Base-by-base conservation (phyloP, 345 rosid species). In the Heritiera fomes region DNA sequence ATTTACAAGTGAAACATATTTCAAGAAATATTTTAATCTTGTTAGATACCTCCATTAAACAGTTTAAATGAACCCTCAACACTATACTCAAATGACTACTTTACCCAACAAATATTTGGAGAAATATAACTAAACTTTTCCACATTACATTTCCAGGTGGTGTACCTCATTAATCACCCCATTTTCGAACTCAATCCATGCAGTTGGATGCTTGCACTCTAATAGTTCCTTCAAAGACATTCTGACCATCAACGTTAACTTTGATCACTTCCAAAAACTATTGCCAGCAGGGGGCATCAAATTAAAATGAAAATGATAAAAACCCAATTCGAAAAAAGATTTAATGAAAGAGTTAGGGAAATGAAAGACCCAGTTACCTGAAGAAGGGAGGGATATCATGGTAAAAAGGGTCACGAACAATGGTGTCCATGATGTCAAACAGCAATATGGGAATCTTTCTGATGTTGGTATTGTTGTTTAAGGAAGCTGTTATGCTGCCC, bases 391-490 rank as follows among this genome's bases (percentile, higher is more conserved):
- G 96, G 80, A 95, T 80, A 63, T 95, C 97, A 13, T 90, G 88
- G 86, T 90, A 90, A 83, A 92, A 95, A 56, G 99, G 99, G 84
- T 95, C 99, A 53, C 94, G 97, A 84, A 95, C 99, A 69, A 93
- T 85, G 49, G 98, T 95, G 90, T 93, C 98, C 99, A 95, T 95
- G 75, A 95, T 88, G 83, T 93, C 99, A 76, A 95, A 93, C 64
- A 95, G 96, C 85, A 95, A 83, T 2, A 95, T 69, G n/a, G 99
- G 99, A 67, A 91, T 97, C 90, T 88, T 87, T 78, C 97, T 80
- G 50, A 17, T 38, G 32, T 11, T 61, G 69, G 9, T 67, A 11
- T 23, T 30, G 62, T 10, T 32, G 65, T 59, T 49, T 9, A 72
- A 61, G 79, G 81, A 65, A 50, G 80, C 12, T 11, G 52, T 4